Percentiles rank a stretch among this genome's conserved stretches.
Evolutionary conservation across 192 early-diverging fungal genomes (phyloP).

Genomic region (Entomortierella lignicola): DNA sequence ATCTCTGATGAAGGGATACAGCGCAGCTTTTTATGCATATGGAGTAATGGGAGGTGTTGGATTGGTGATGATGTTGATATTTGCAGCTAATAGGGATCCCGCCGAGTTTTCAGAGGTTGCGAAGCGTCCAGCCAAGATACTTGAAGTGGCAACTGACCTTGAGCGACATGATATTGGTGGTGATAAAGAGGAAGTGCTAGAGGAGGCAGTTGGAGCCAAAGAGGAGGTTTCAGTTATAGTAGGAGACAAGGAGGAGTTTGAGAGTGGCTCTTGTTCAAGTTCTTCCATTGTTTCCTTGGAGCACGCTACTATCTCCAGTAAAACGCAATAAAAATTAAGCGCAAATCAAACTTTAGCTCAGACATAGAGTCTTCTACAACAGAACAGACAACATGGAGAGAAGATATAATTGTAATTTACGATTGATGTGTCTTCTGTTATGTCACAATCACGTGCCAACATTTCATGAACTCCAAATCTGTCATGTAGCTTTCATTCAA

Average conservation of each 20-base stretch:
- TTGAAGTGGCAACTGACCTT: neutral
- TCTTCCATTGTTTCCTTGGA: neutral
- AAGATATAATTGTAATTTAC: neutral
- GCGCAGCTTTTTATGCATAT: conserved; percentile 26
- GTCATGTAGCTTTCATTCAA: too few relatives aligned
- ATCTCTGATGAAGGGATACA: conserved; percentile 19
- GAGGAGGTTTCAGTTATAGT: neutral
- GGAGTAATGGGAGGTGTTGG: conserved; percentile 34
- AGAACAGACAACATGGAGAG: too few relatives aligned
- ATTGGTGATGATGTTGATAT: conserved; percentile 4
- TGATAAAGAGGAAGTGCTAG: neutral
- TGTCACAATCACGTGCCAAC: neutral
- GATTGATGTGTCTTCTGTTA: neutral
- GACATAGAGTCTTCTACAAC: too few relatives aligned
- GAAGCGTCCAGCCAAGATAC: neutral
- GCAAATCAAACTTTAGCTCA: too few relatives aligned
- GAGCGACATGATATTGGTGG: neutral
- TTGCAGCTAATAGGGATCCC: conserved; percentile 1
- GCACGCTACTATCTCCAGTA: too few relatives aligned
- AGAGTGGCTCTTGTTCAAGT: neutral
- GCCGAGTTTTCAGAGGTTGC: conserved; percentile 3
- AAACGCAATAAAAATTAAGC: too few relatives aligned
- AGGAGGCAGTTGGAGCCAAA: neutral
- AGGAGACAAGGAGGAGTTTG: neutral
- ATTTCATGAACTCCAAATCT: neutral